These are phyloP conservation scores for Aureobasidium sp. DNA, from an alignment of 2,329 filamentous ascomycete genomes.

Conservation along the genomic window DNA sequence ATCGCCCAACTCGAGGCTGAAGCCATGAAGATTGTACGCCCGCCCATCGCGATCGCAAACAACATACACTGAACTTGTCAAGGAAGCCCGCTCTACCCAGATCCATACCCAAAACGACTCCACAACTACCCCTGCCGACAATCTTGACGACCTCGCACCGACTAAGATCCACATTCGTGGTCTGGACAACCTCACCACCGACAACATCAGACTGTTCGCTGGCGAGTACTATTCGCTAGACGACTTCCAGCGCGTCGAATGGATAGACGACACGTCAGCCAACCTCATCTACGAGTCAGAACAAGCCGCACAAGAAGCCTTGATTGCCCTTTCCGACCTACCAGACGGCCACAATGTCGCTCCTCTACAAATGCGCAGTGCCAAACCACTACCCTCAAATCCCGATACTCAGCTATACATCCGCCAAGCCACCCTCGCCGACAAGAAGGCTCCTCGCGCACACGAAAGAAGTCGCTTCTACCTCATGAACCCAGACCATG, in stretches of 20 bases:
- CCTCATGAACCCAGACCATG: constrained; percentile 88
- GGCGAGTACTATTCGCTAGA: constrained; percentile 68
- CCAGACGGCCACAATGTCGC: constrained; percentile 37
- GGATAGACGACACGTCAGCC: constrained; percentile 94
- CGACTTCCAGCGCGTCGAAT: constrained; percentile 75
- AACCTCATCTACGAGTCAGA: constrained; percentile 80
- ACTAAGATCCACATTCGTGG: constrained; percentile 88
- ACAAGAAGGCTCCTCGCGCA: constrained; percentile 84
- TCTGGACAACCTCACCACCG: constrained; percentile 82
- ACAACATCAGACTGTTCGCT: constrained; percentile 78
- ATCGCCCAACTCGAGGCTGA: constrained; percentile 35
- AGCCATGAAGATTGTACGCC: constrained; percentile 26
- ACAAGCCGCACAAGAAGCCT: constrained; percentile 59
- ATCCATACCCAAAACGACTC: constrained; percentile 38
- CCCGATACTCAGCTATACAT: constrained; percentile 77
- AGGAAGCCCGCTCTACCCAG: constrained; percentile 23
- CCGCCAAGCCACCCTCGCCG: constrained; percentile 76
- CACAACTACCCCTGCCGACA: constrained; percentile 31
- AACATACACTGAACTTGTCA: constrained; percentile 23
- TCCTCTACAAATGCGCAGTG: constrained; percentile 70
- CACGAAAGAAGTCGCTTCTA: constrained; percentile 90
- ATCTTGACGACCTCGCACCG: constrained; percentile 40
- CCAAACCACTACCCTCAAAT: constrained; percentile 73
- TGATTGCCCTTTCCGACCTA: constrained; percentile 49
- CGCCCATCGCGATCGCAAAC: background rate